phyloP scores from a whole-genome alignment of 2,329 filamentous ascomycete species.

The Raffaelea arxii region DNA sequence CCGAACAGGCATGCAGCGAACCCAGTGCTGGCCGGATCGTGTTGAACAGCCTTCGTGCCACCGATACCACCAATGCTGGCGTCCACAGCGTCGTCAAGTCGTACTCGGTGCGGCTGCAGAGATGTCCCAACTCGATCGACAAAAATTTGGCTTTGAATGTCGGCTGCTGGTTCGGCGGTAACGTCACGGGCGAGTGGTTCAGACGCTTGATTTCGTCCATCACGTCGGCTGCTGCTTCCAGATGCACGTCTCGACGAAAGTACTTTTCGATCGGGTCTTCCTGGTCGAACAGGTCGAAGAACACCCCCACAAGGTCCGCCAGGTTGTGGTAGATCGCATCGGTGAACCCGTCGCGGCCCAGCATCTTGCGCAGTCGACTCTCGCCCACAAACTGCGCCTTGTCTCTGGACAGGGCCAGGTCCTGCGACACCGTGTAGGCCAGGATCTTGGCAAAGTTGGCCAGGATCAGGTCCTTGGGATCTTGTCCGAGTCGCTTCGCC shows the following conservation, averaged over 20 bases:
- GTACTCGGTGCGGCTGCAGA: conserved; percentile 64
- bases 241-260: conserved; percentile 48
- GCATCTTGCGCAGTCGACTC: conserved; percentile 53
- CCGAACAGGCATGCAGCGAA: conserved; percentile 74
- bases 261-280: conserved; percentile 64
- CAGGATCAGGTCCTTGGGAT: conserved; percentile 49
- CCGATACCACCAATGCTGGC: conserved; percentile 60
- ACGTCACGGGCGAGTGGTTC: conserved; percentile 51
- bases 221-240: conserved; percentile 50
- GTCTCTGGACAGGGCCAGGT: conserved; percentile 42
- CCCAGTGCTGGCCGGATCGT: conserved; percentile 76
- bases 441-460: conserved; percentile 67
- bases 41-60: conserved; percentile 70
- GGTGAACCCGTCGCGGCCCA: conserved; percentile 59
- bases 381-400: conserved; percentile 48
- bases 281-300: conserved; percentile 70
- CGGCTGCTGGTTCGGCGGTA: conserved; percentile 78
- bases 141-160: conserved; percentile 74
- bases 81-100: conserved; percentile 63
- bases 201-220: conserved; percentile 61
- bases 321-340: conserved; percentile 60
- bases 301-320: conserved; percentile 62
- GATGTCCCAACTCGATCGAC: conserved; percentile 61
- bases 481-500: conserved; percentile 43
- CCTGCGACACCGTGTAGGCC: conserved; percentile 75